Evolutionary conservation across 2,329 filamentous ascomycete genomes (phyloP), one percentile per base, ranked within the genome.

Genomic region (Pleomassaria siparia): DNA sequence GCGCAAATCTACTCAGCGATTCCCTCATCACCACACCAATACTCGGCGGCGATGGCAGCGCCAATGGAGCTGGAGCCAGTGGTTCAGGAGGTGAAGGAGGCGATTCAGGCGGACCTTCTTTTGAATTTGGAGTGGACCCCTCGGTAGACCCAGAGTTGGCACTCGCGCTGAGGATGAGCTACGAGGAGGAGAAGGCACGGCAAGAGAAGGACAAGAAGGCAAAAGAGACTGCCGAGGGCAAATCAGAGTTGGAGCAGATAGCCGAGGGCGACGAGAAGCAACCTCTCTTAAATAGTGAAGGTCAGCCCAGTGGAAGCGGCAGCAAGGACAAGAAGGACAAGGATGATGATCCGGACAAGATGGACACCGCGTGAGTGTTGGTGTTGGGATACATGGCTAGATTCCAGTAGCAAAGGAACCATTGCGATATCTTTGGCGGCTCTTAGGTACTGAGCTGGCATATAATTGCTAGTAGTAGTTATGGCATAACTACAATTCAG

Each of bases 161-260:
- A 18, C 83, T 99, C 59, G 94, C 94, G 43, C 78, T 99, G 69
- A 86, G 94, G 55, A 96, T 99, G 90, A 95, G 89, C 73, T 90
- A 95, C 82, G 94, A 99, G 71, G 94, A 99, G 70, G 94, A 99
- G 74, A 95, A 95, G 77, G 91, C 91, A 52, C 80, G 94, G 63
- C 86, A 95, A 73, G 91, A 96, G 71, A 90, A 90, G 74, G 84
- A 87, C 65, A 89, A 87, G 60, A 84, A 85, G 62, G 84, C 89
- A 54, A 86, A 89, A 59, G 86, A 89, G 59, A 81, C 84, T 50
- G 73, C 77, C 29, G 82, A 88, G 44, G 83, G 84, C 58, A 92
- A 91, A 76, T 83, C 83, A 35, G 83, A 84, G 37, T 78, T 97
- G 58, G 90, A 91, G 64, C 84, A 84, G 39, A 90, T 97, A 67